Evolutionary conservation across 176 grass and related monocot genomes (phyloP), one percentile per base, ranked within the genome.

Genomic region (Areca catechu): DNA sequence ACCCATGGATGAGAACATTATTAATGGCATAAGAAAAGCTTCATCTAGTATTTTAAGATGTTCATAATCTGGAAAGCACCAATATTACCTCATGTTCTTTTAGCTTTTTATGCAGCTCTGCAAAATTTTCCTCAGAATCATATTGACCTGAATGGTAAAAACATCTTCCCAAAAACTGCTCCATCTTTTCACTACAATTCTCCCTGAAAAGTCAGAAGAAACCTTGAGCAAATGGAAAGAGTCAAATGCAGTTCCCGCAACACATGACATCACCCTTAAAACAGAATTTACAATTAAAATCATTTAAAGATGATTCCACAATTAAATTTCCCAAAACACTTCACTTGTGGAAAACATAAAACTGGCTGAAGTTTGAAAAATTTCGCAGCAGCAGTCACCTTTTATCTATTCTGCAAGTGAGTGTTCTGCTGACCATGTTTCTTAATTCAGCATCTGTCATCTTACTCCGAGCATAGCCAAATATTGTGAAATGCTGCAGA

Each of bases 81-180:
- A 19, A 75, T 49, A 79, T 47, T 80, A 98, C 93, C 86, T 98
- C 87, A 70, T 98, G 87, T 49, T 78, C 59, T 70, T 88, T 83
- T 50, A 98, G 67, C 70, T 88, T 92, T 81, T 83, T 98, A 61
- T 85, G 70, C 22, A 98, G 76, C 54, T 88, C 87, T 61, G 56
- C 64, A 67, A 98, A 98, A 77, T 88, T 65, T 37, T 76, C 62
- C 70, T 92, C 80, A 7, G 84, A 88, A 57, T 91, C 87, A 72
- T 98, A 98, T 74, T 92, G 93, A 19, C 93, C 93, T 57, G 93
- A 91, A 68, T 98, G 87, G 78, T 98, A 92, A 75, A 98, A 98
- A 83, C 93, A 98, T 74, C 93, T 74, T 58, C 88, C 82, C 23
- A 98, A 69, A 66, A 98, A 98, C 59, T 98, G 79, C 15, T 92